Conservation (phyloP, 2,329 filamentous ascomycete genomes). For the Diatrype stigma region DNA sequence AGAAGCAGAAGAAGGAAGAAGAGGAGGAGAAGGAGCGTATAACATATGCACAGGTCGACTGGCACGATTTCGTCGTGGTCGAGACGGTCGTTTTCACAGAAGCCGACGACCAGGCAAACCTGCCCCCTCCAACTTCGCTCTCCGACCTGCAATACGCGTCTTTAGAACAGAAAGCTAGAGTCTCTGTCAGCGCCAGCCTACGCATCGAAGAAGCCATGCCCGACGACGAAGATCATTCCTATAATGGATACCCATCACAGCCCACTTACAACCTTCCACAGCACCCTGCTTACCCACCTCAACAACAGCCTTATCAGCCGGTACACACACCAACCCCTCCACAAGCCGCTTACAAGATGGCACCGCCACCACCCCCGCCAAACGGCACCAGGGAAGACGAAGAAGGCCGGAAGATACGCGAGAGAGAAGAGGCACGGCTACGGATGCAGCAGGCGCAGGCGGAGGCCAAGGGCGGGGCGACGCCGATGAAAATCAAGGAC, state of each 20-base stretch:
- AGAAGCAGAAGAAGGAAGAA: conserved; percentile 86
- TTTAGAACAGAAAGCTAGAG: conserved; percentile 88
- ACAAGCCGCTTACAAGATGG: conserved; percentile 28
- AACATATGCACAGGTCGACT: conserved; percentile 83
- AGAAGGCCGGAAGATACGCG: conserved; percentile 59
- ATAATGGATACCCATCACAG: conserved; percentile 43
- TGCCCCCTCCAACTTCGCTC: conserved; percentile 84
- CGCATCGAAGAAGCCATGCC: conserved; percentile 96
- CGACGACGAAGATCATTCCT: conserved; percentile 64
- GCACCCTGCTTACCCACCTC: conserved; percentile 39
- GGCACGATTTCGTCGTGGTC: conserved; percentile 95
- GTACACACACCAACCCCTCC: conserved; percentile 36
- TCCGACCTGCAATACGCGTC: conserved; percentile 92
- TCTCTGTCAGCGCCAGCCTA: conserved; percentile 75
- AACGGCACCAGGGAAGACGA: conserved; percentile 53
- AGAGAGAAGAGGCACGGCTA: conserved; percentile 54
- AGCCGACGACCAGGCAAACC: conserved; percentile 76
- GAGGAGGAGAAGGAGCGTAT: conserved; percentile 76
- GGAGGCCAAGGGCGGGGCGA: conserved; percentile 65
- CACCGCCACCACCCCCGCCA: conserved; percentile 25
- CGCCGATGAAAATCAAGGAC: conserved; percentile 83
- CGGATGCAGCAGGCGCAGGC: conserved; percentile 73
- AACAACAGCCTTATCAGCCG: conserved; percentile 28
- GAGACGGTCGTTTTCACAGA: conserved; percentile 93
- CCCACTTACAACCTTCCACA: conserved; percentile 39